A percentile compares a stretch with the other conserved stretches of the same genome.
Evolutionary conservation across 176 grass and related monocot species (phyloP).

Genomic region (Echinochloa phyllopogon): DNA sequence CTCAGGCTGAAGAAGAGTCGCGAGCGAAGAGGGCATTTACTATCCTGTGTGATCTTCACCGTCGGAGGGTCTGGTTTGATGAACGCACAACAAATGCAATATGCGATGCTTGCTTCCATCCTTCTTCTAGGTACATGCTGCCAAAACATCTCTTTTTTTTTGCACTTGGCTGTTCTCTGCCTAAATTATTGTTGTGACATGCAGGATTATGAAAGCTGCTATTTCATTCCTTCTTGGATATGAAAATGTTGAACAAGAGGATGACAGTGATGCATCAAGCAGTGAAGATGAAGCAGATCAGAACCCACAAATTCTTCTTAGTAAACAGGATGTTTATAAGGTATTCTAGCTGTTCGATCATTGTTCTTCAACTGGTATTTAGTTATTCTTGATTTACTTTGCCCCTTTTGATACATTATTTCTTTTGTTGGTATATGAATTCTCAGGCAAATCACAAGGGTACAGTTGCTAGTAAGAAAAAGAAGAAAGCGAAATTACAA

Average conservation of each 20-base stretch:
- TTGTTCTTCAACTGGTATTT: conserved; percentile 8
- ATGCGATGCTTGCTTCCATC: conserved; percentile 91
- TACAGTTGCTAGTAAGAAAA: conserved; percentile 92
- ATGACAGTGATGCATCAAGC: conserved; percentile 76
- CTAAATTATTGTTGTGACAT: conserved; percentile 37
- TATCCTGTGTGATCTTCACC: conserved; percentile 90
- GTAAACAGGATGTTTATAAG: conserved; percentile 96
- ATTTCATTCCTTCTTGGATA: conserved; percentile 96
- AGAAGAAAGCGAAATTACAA: conserved; percentile 97
- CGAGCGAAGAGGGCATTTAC: conserved; percentile 90
- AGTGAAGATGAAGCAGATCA: conserved; percentile 74
- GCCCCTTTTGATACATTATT: conserved; percentile 15
- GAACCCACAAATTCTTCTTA: conserved; percentile 72
- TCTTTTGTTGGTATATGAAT: conserved; percentile 34
- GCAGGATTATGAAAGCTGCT: conserved; percentile 86
- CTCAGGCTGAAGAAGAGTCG: conserved; percentile 80
- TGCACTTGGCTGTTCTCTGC: conserved; percentile 6
- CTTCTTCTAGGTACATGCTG: conserved; percentile 70
- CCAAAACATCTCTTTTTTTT: conserved; percentile 5
- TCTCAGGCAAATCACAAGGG: conserved; percentile 85
- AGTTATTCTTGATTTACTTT: conserved; percentile 17
- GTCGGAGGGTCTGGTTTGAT: conserved; percentile 93
- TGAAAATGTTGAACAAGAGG: conserved; percentile 76
- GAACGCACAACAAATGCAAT: conserved; percentile 90
- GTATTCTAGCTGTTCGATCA: conserved; percentile 38